Evolutionary conservation across 2,329 filamentous ascomycete genomes (phyloP), one percentile per base, ranked within the genome.

Genomic region (Stagonosporopsis cucurbitacearum): DNA sequence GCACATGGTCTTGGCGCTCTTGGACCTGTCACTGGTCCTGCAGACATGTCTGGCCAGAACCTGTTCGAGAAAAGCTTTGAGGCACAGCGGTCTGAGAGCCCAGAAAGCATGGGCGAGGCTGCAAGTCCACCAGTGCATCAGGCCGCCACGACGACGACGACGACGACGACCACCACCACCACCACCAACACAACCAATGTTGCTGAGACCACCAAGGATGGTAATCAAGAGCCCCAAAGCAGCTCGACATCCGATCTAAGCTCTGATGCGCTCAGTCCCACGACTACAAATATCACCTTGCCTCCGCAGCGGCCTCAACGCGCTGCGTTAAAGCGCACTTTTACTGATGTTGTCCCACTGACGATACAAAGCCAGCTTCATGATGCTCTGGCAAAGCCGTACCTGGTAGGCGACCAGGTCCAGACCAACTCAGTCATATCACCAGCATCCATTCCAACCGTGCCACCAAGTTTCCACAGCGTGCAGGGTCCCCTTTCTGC

Each of bases 301-400:
- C 66, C 68, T 19, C 62, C 70, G 7, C 58, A 54, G 22, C 66
- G 65, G 12, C 69, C 69, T 4, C 59, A 65, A 50, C 86, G 87
- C 51, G 84, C 86, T 48, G 90, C 84, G 58, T 77, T 97, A 60
- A 96, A 93, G 77, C 86, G 94, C 68, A 96, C 94, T 17, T 89
- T 90, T 77, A 98, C 94, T 15, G 94, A 98, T 74, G 86, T 90
- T 20, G 85, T 86, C 48, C 85, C 90, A 17, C 82, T 90, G 25
- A 87, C 87, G 17, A 79, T 96, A 62, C 91, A 96, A 75, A 88
- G 89, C 67, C 94, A 89, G 76, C 85, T 97, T 41, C 86, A 94
- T 66, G 93, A 98, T 69, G 88, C 89, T 46, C 82, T 97, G 75
- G 88, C 92, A 22, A 88, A 93, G 72, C 93, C 94, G 15, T 96